Conservation (phyloP, 108 stramenopile genomes). For the Epithemia pelagica region DNA sequence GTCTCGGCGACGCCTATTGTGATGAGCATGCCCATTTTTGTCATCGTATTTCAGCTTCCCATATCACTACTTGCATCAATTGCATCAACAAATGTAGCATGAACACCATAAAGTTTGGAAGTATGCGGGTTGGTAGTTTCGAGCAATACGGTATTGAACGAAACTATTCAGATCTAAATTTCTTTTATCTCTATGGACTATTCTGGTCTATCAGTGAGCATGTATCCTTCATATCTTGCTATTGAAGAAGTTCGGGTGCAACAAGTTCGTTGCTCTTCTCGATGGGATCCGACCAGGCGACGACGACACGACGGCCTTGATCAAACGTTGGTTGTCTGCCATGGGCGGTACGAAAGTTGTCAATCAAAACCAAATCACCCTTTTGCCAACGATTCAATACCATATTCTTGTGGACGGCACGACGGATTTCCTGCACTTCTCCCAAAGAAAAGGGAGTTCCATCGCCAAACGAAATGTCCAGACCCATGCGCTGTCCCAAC, state of each 20-base stretch:
- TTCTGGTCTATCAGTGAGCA: no score
- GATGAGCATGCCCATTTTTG: not conserved
- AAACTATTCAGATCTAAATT: no score
- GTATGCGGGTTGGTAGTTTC: no score
- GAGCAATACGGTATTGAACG: no score
- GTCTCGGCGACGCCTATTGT: not conserved
- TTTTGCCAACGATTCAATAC: slow-evolving; percentile 28
- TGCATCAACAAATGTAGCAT: no score
- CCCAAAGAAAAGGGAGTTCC: slow-evolving; percentile 16
- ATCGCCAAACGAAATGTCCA: slow-evolving; percentile 25
- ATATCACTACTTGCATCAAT: no score
- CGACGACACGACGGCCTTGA: slow-evolving; percentile 21
- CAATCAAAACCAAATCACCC: slow-evolving; percentile 36
- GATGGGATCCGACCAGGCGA: slow-evolving; percentile 26
- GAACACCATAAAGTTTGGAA: no score
- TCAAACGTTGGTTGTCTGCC: slow-evolving; percentile 33
- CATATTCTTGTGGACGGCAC: slow-evolving; percentile 32
- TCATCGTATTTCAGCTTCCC: not conserved
- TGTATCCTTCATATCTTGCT: no score
- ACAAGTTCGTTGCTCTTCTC: slow-evolving; percentile 11
- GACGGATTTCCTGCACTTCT: slow-evolving; percentile 35
- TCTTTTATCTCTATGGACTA: no score
- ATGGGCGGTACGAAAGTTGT: slow-evolving; percentile 33
- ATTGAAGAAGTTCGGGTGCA: no score
- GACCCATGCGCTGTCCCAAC: slow-evolving; percentile 17